A percentile compares a stretch with the other conserved stretches of the same genome.
Conservation (phyloP, 331 rosid genomes). For the Phaseolus coccineus region DNA sequence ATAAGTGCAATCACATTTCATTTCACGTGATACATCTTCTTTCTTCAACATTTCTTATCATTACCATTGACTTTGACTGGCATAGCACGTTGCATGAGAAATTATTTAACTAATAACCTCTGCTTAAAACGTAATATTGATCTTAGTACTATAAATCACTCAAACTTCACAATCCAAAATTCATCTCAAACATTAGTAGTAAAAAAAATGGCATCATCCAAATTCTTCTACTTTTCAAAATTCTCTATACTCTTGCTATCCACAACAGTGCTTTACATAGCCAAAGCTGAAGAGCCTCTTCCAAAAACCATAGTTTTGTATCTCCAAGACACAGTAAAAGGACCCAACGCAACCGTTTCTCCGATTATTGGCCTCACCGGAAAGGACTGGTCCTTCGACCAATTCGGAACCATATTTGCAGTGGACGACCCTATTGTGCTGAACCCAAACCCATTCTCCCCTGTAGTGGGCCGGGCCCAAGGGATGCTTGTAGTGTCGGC, state of each 20-base stretch:
- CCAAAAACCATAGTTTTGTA: constrained; percentile 42
- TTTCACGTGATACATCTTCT: no score
- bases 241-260: neutral
- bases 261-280: neutral
- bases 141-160: constrained; percentile 36
- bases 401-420: constrained; percentile 63
- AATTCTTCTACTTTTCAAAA: constrained; percentile 1
- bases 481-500: constrained; percentile 47
- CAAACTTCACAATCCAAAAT: neutral
- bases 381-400: constrained; percentile 50
- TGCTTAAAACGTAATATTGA: neutral
- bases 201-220: constrained; percentile 34
- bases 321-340: constrained; percentile 46
- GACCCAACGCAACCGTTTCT: constrained; percentile 44
- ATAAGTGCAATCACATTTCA: no score
- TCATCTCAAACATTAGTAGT: constrained; percentile 9
- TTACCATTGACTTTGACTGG: neutral
- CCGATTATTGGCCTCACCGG: constrained; percentile 51
- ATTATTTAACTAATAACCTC: neutral
- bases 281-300: neutral
- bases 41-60: no score
- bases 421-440: constrained; percentile 53
- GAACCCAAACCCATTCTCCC: constrained; percentile 16
- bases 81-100: neutral
- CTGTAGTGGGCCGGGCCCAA: constrained; percentile 56